Percentiles rank a stretch among this genome's conserved stretches.
Conservation (phyloP, 2,329 filamentous ascomycete species). For the Aureobasidium uvarum region DNA sequence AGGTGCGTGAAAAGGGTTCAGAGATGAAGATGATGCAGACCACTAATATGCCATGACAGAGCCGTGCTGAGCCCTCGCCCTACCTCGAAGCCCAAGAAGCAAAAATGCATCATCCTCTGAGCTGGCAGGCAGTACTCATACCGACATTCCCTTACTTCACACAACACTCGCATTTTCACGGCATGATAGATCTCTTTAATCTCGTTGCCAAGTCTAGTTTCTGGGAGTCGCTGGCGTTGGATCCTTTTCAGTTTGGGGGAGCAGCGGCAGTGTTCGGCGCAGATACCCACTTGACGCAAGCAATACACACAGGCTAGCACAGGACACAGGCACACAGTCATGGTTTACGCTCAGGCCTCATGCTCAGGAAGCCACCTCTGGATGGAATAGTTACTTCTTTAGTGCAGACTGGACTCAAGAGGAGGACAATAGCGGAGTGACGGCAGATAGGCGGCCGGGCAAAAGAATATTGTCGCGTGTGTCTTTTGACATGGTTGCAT, state of each 20-base stretch:
- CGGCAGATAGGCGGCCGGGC: not conserved
- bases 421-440: not conserved
- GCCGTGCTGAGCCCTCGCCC: conserved; percentile 70
- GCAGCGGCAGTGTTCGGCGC: conserved; percentile 24
- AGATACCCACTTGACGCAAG: conserved; percentile 25
- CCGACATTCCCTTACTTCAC: not conserved
- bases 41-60: conserved; percentile 44
- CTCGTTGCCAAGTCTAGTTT: conserved; percentile 25
- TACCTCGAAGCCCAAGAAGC: conserved; percentile 59
- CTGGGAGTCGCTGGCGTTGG: conserved; percentile 27
- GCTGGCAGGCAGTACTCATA: not conserved
- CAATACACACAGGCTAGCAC: conserved; percentile 16
- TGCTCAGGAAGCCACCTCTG: conserved; percentile 10
- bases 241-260: conserved; percentile 24
- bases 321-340: conserved; percentile 17
- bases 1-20: conserved; percentile 62
- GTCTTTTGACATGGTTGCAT: conserved; percentile 15
- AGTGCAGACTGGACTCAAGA: not conserved
- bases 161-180: conserved; percentile 26
- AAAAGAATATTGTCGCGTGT: conserved; percentile 7
- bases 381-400: not conserved
- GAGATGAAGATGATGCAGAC: not conserved
- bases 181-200: conserved; percentile 28
- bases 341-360: conserved; percentile 11
- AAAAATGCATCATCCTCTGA: conserved; percentile 68